Conservation (phyloP, 2,329 filamentous ascomycete species). For the Colletotrichum sp. region DNA sequence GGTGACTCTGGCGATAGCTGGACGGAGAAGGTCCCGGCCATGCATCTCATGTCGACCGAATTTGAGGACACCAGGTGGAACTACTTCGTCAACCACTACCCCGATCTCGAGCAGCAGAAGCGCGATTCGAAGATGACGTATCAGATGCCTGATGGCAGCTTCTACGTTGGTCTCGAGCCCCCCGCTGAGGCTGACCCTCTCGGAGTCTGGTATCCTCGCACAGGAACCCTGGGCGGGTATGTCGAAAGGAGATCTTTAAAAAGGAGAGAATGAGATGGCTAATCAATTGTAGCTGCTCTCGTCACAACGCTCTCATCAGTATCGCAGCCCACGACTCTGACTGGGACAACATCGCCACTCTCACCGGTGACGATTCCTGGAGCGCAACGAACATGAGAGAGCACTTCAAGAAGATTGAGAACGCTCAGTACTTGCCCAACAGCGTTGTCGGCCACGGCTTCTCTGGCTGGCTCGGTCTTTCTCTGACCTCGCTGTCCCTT, state of each 20-base stretch:
- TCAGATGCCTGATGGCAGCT: constrained; percentile 35
- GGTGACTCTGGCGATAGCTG: constrained; percentile 50
- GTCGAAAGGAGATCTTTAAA: background rate
- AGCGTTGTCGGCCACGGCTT: constrained; percentile 51
- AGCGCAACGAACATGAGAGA: constrained; percentile 61
- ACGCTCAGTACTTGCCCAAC: constrained; percentile 53
- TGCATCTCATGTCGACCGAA: constrained; percentile 19
- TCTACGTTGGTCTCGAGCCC: constrained; percentile 29
- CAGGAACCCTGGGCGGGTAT: constrained; percentile 50
- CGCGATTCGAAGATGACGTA: constrained; percentile 55
- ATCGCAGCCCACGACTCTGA: constrained; percentile 64
- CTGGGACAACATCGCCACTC: constrained; percentile 59
- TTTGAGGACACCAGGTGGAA: constrained; percentile 17
- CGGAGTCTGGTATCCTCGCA: constrained; percentile 44
- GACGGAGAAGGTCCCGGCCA: constrained; percentile 7
- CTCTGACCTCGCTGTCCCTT: constrained; percentile 1
- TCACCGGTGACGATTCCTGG: constrained; percentile 68
- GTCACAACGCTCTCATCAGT: constrained; percentile 65
- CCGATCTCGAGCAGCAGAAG: constrained; percentile 49
- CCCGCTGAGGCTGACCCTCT: constrained; percentile 26
- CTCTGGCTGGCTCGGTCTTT: constrained; percentile 51
- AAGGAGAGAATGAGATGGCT: background rate
- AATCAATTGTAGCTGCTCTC: constrained; percentile 33
- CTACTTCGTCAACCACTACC: constrained; percentile 56
- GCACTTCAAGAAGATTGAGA: constrained; percentile 62